A percentile compares a stretch with the other conserved stretches of the same genome.
phyloP scores from a whole-genome alignment of 768 basidiomycete genomes.

The Trametes elegans region DNA sequence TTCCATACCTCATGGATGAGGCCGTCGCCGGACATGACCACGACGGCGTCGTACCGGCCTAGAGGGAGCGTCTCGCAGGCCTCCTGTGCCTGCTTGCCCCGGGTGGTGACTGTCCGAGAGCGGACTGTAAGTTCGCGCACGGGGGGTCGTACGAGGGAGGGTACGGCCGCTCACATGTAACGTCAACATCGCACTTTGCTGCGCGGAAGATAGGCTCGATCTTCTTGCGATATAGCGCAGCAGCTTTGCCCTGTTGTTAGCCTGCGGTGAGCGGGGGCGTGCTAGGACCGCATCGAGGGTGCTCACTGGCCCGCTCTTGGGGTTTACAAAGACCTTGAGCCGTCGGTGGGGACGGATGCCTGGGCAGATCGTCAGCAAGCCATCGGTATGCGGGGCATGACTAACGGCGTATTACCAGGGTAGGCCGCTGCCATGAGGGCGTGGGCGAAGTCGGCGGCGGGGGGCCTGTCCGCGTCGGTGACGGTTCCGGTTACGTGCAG shows the following conservation, averaged over 20 bases:
- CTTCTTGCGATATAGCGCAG: slow-evolving; percentile 47
- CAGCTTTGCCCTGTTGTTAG: slow-evolving; percentile 56
- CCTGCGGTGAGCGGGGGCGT: slow-evolving; percentile 6
- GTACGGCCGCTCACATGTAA: slow-evolving; percentile 49
- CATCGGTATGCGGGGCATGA: not conserved
- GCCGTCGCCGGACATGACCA: slow-evolving; percentile 82
- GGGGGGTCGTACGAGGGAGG: not conserved
- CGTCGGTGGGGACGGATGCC: slow-evolving; percentile 54
- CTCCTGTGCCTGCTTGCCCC: slow-evolving; percentile 62
- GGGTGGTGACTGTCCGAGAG: slow-evolving; percentile 56
- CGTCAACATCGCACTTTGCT: slow-evolving; percentile 61
- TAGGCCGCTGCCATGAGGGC: slow-evolving; percentile 58
- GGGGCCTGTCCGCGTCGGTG: slow-evolving; percentile 32
- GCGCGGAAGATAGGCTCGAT: slow-evolving; percentile 73
- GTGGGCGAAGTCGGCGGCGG: slow-evolving; percentile 51
- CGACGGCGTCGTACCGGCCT: slow-evolving; percentile 62
- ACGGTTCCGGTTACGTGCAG: slow-evolving; percentile 44
- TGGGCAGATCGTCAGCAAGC: slow-evolving; percentile 20
- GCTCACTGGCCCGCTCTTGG: slow-evolving; percentile 73
- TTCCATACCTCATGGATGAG: slow-evolving; percentile 82
- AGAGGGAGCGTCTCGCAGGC: slow-evolving; percentile 56
- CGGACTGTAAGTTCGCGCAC: not conserved
- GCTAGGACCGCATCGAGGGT: not conserved
- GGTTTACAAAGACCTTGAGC: slow-evolving; percentile 76
- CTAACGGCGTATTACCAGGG: slow-evolving; percentile 42